Conservation (phyloP, 2,329 filamentous ascomycete genomes). For the Neofusicoccum sp. region DNA sequence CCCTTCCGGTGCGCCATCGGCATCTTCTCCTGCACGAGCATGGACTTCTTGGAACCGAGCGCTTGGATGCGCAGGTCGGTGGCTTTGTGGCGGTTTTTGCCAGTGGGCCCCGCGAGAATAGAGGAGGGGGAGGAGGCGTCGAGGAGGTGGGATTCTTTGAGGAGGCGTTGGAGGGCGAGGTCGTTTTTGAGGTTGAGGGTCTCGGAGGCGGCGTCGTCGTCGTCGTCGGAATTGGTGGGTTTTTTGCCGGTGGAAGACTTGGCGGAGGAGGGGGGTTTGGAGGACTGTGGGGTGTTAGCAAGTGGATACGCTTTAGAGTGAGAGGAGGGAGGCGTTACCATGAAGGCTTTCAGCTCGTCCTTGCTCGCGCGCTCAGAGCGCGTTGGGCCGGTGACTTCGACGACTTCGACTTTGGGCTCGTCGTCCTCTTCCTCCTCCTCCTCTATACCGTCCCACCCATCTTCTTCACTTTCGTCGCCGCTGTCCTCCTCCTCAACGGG, state of each 20-base stretch:
- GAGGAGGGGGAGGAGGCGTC: constrained; percentile 53
- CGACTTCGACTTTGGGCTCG: constrained; percentile 41
- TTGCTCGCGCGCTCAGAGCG: constrained; percentile 40
- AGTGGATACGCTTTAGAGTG: not conserved
- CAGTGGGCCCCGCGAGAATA: constrained; percentile 50
- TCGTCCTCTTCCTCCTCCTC: constrained; percentile 40
- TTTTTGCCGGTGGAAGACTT: constrained; percentile 22
- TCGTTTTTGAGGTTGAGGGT: constrained; percentile 79
- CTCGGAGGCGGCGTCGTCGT: constrained; percentile 57
- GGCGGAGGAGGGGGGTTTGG: constrained; percentile 48
- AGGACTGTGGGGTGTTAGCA: constrained; percentile 37
- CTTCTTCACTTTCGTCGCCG: constrained; percentile 28
- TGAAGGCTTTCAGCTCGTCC: constrained; percentile 73
- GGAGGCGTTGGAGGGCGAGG: constrained; percentile 83
- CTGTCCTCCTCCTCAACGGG: constrained; percentile 29
- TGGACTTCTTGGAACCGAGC: constrained; percentile 72
- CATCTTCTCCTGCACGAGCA: constrained; percentile 81
- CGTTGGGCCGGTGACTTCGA: constrained; percentile 41
- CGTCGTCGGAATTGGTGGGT: constrained; percentile 33
- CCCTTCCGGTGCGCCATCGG: constrained; percentile 83
- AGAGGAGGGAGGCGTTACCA: constrained; percentile 51
- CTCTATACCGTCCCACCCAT: constrained; percentile 62
- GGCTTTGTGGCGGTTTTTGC: constrained; percentile 75
- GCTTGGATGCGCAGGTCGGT: constrained; percentile 80
- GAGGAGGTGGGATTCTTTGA: constrained; percentile 89